Percentiles rank a stretch among this genome's conserved stretches.
phyloP scores from a whole-genome alignment of 495 filamentous ascomycete species.

The Collariella sp. region DNA sequence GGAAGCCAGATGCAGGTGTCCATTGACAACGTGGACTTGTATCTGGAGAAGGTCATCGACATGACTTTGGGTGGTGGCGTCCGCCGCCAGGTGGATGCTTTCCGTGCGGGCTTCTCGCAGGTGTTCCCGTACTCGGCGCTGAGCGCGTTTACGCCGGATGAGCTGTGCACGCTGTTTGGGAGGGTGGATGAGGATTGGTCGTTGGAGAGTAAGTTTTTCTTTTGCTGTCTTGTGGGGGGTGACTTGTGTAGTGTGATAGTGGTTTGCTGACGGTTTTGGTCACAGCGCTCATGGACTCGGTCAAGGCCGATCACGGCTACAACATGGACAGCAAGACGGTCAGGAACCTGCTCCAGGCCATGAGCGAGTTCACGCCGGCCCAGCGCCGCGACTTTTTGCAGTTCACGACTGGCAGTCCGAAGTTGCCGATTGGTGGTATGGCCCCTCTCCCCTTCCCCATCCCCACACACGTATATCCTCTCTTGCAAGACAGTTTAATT shows the following conservation, averaged over 20 bases:
- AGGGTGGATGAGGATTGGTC: constrained; percentile 95
- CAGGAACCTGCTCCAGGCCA: constrained; percentile 83
- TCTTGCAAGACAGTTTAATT: background rate
- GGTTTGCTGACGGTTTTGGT: background rate
- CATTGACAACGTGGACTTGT: constrained; percentile 80
- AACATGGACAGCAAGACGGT: constrained; percentile 99
- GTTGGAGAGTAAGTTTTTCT: constrained; percentile 67
- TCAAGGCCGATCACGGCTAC: constrained; percentile 99
- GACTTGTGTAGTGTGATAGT: no score
- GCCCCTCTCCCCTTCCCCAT: constrained; percentile 16
- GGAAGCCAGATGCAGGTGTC: constrained; percentile 68
- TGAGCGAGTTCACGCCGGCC: constrained; percentile 72
- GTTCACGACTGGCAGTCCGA: constrained; percentile 96
- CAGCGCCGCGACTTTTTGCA: constrained; percentile 93
- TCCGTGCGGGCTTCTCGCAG: constrained; percentile 84
- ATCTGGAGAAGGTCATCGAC: constrained; percentile 85
- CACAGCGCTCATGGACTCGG: constrained; percentile 87
- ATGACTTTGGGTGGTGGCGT: constrained; percentile 85
- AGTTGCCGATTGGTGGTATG: constrained; percentile 95
- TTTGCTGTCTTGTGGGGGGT: no score
- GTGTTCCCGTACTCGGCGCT: constrained; percentile 94
- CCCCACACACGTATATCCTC: background rate
- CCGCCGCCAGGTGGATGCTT: constrained; percentile 80
- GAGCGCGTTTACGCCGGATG: constrained; percentile 89
- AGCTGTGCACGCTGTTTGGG: constrained; percentile 95